Base-by-base conservation (phyloP, 352 stramenopile species). In the Stramenopiles sp. region DNA sequence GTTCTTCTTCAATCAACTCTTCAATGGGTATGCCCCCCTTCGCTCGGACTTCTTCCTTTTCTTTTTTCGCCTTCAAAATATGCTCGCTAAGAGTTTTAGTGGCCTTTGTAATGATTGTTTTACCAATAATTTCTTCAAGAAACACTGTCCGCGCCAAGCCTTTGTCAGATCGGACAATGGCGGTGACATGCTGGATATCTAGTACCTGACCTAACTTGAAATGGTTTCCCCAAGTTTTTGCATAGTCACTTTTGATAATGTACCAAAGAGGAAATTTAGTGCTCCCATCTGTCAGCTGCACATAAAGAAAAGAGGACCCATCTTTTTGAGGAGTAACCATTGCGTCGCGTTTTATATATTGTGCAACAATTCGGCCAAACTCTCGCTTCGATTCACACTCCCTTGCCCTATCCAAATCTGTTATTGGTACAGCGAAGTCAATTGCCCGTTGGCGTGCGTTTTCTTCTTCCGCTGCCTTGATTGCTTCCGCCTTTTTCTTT, bases 1-100 rank as follows among this genome's bases (percentile, higher is more conserved):
- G 53, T 71, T 71, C 53, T 6, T 71, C 53, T 71, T 71, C 53
- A 33, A 71, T 71, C 53, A 71, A 71, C 6, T 71, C 53, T 71
- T 71, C 53, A 6, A 71, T 71, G 1, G 53, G 53, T 6, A 71
- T 71, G 2, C 53, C 53, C 2, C 53, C 53, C 12, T 71, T 71
- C 35, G 2, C 12, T 71, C 53, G 53, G 2, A 6, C 35, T 2
- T 2, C 53, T 71, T 71, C 53, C 53, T 33, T 71, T 71, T 71
- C 53, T 71, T 71, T 71, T 71, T 6, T 71, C 6, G 33, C 35
- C 53, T 71, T 33, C 12, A 71, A 2, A 4, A 71, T 4, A 71
- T 35, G 35, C 35, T 71, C 35, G 6, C 31, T 71, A 2, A 71
- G 53, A 71, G 33, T 35, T 6, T 31, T 31, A 2, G 53, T 71